These are phyloP conservation scores for Cryptococcus sp. DNA, from an alignment of 1,284 basidiomycete genomes.

Conservation along the genomic window DNA sequence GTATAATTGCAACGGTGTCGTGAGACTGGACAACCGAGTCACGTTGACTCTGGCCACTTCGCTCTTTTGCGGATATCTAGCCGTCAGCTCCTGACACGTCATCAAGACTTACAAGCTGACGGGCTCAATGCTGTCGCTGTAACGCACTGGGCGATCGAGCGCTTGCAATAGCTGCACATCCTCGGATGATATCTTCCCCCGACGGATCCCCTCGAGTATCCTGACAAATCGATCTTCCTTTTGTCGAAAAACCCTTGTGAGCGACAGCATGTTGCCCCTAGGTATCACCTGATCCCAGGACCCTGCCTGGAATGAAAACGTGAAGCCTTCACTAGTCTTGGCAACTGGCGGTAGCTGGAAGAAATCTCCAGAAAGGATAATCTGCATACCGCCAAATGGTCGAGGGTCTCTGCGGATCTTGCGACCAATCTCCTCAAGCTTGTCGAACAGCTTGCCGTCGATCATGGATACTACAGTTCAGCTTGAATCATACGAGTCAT, in stretches of 20 bases:
- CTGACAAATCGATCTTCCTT: constrained; percentile 54
- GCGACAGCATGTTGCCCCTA: constrained; percentile 22
- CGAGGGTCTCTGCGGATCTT: constrained; percentile 62
- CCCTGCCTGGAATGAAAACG: constrained; percentile 39
- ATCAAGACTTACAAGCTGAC: constrained; percentile 41
- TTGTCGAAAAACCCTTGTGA: constrained; percentile 79
- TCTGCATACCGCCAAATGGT: constrained; percentile 92
- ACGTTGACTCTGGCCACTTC: constrained; percentile 37
- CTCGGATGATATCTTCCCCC: constrained; percentile 22
- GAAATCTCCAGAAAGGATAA: constrained; percentile 92
- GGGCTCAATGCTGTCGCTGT: constrained; percentile 40
- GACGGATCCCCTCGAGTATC: constrained; percentile 47
- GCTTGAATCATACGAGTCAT: constrained; percentile 27
- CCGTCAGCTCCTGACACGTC: constrained; percentile 1
- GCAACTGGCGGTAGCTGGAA: constrained; percentile 91
- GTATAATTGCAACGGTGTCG: constrained; percentile 17
- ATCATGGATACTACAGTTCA: constrained; percentile 61
- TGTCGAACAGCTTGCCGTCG: constrained; percentile 71
- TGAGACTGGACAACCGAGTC: constrained; percentile 23
- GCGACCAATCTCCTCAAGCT: constrained; percentile 70
- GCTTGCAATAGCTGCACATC: constrained; percentile 23
- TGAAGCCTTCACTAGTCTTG: constrained; percentile 63
- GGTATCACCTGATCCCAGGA: constrained; percentile 32
- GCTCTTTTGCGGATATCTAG: constrained; percentile 26
- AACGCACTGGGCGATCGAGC: constrained; percentile 28